Evolutionary conservation across 192 early-diverging fungal species (phyloP), one percentile per base, ranked within the genome.

Genomic region (Entomortierella chlamydospora): DNA sequence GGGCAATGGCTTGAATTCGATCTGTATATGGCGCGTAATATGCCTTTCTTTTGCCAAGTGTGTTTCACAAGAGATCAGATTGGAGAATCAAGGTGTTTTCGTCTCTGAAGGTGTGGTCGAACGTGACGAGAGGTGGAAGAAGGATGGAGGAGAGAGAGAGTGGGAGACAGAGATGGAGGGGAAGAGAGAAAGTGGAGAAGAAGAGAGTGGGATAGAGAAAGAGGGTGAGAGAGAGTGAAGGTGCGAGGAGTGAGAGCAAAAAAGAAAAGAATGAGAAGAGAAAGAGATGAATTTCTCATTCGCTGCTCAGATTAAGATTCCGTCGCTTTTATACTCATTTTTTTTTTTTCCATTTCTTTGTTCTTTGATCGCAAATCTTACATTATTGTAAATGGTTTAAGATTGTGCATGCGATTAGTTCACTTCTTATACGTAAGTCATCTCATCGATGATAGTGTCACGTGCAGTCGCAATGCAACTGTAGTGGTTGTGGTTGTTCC

Each of bases 261-360:
- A 57, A 69, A 55, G 37, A 57, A 18, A 34, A 51, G 41, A 23
- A 23, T 33, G 30, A 4, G 23, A 50, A 29, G n/a, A 56, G 23
- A 61, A 60, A 70, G 57, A 73, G 39, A 72, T 64, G 70, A 72
- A 43, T 53, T 65, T 65, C 68, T 60, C 63, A 57, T 54, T 60
- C 26, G n/a, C 30, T 43, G 28, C 28, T 57, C n/a, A 28, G 30
- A 31, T 42, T 57, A 54, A n/a, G 56, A 29, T 37, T 47, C 54
- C 11, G 53, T n/a, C 4, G 6, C 47, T 57, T 59, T 59, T 60
- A 65, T 73, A 60, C 43, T 20, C n/a, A 37, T 58, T 58, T 56
- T 49, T 47, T 50, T n/a, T n/a, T n/a, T n/a, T n/a, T n/a, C n/a
- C n/a, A n/a, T n/a, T n/a, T n/a, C n/a, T n/a, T n/a, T n/a, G n/a